Evolutionary conservation across 2,329 filamentous ascomycete species (phyloP).

Genomic region (Cytospora paraplurivora): DNA sequence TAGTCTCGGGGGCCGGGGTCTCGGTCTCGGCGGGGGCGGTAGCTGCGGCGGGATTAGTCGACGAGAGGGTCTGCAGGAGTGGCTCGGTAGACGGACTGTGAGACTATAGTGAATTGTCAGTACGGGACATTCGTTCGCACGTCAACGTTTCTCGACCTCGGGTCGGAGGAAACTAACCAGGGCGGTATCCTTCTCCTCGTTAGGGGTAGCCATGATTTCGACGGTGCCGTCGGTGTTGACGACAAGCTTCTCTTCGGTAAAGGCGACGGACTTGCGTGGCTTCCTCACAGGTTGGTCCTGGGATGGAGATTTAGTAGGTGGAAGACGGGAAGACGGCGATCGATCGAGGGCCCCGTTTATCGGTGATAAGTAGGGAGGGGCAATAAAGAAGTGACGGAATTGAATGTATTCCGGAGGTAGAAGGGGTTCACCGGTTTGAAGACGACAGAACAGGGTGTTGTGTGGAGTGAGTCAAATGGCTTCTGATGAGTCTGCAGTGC

Average conservation of each 20-base stretch:
- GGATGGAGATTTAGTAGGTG: slow-evolving; percentile 31
- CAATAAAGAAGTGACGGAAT: not conserved
- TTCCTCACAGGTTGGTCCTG: slow-evolving; percentile 53
- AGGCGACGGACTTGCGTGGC: slow-evolving; percentile 90
- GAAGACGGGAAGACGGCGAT: slow-evolving; percentile 2
- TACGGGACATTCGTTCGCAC: not conserved
- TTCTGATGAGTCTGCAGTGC: slow-evolving; percentile 21
- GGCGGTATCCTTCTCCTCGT: slow-evolving; percentile 78
- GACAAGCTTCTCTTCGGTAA: slow-evolving; percentile 83
- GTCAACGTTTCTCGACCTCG: not conserved
- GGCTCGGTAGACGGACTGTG: slow-evolving; percentile 30
- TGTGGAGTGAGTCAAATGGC: slow-evolving; percentile 23
- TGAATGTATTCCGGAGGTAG: slow-evolving; percentile 9
- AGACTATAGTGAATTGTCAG: slow-evolving; percentile 16
- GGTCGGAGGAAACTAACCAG: slow-evolving; percentile 40
- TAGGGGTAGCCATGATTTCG: slow-evolving; percentile 69
- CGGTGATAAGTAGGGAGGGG: slow-evolving; percentile 1
- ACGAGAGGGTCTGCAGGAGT: slow-evolving; percentile 28
- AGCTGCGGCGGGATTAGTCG: slow-evolving; percentile 29
- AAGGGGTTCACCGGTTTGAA: slow-evolving; percentile 12
- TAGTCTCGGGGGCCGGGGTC: slow-evolving; percentile 59
- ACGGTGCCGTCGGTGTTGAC: slow-evolving; percentile 89
- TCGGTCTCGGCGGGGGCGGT: slow-evolving; percentile 34
- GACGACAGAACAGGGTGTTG: slow-evolving; percentile 24
- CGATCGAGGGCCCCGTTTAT: slow-evolving; percentile 13